Percentiles rank a stretch among this genome's conserved stretches.
These are phyloP conservation scores for Chalaropsis ovoidea DNA, from an alignment of 2,329 filamentous ascomycete genomes.

Conservation along the genomic window DNA sequence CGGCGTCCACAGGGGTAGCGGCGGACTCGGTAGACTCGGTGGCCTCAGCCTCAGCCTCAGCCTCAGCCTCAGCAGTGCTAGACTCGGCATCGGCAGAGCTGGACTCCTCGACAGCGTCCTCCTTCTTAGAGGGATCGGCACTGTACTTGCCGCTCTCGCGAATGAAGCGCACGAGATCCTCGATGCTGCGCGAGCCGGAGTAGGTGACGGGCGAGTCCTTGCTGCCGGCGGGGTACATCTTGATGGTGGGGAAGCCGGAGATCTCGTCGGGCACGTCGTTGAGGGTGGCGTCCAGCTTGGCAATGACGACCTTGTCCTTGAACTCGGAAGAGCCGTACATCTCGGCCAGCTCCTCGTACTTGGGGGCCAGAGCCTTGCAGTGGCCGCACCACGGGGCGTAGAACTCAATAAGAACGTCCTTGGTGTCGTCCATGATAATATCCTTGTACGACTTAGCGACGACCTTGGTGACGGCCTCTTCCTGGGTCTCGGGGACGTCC, in stretches of 20 bases:
- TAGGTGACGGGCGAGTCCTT: conserved; percentile 83
- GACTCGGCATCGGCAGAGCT: conserved; percentile 29
- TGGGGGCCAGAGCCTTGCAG: conserved; percentile 95
- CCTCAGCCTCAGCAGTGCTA: conserved; percentile 40
- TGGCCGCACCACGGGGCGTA: conserved; percentile 99
- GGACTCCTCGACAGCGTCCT: conserved; percentile 45
- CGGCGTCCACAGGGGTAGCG: conserved; percentile 33
- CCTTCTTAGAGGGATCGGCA: conserved; percentile 50
- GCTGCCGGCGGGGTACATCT: conserved; percentile 83
- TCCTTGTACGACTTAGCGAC: conserved; percentile 92
- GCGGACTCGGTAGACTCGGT: conserved; percentile 35
- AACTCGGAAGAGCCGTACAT: conserved; percentile 68
- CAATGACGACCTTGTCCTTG: conserved; percentile 78
- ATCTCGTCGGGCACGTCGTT: conserved; percentile 98
- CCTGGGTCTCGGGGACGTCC: conserved; percentile 86
- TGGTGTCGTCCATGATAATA: conserved; percentile 81
- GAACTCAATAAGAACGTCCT: conserved; percentile 97
- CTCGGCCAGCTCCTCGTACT: conserved; percentile 84
- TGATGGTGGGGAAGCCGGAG: conserved; percentile 97
- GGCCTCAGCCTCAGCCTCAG: conserved; percentile 38
- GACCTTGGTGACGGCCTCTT: conserved; percentile 75
- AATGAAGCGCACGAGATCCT: conserved; percentile 87
- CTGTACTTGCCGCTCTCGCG: conserved; percentile 90
- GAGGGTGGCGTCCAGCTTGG: conserved; percentile 91
- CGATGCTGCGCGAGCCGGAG: conserved; percentile 73